Base-by-base conservation (phyloP, 2,329 filamentous ascomycete species). In the Sarocladium strictum region DNA sequence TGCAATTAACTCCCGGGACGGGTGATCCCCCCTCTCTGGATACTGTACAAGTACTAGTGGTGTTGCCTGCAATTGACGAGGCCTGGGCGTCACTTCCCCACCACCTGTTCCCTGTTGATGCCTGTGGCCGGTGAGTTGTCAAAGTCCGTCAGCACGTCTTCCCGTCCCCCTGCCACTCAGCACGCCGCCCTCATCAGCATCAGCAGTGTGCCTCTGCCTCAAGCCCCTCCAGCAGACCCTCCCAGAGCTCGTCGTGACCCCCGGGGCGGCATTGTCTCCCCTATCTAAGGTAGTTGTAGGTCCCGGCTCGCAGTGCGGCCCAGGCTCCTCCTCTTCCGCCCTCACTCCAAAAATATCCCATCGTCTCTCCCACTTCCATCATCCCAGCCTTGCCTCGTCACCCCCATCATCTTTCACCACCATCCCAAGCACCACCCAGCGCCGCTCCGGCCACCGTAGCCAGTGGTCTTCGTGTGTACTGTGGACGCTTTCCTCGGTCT, bases 321-420 rank as follows among this genome's bases (percentile, higher is more conserved):
- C 43, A 49, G 23, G 43, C 43, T 27, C 43, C 15, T 33, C 32
- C 49, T 37, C 17, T 38, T 35, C 49, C 32, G 32, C 49, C 27
- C 32, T 38, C 27, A 52, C 27, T 52, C 49, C 49, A 52, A 52
- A 52, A 52, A 52, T 52, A 52, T 38, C 49, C 41, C 27, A 26
- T 52, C 27, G 23, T 38, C 49, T 52, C 49, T 52, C 49, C 49
- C 32, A 23, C 49, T 52, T 38, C 49, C 32, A 35, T 52, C 49
- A 38, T 52, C 49, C 27, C 49, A 52, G 49, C 49, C 49, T 50
- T 19, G 45, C 27, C 45, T 37, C 49, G 32, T 37, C 32, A 35
- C 12, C 29, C 32, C 49, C 49, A 52, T 37, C 49, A 35, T 52
- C 43, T 32, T 7, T 17, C 43, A 32, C 26, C 43, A 43, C 26